Evolutionary conservation across 164 flowering plant genomes (phyloP), one percentile per base, ranked within the genome.

Genomic region (Tinospora cordifolia): DNA sequence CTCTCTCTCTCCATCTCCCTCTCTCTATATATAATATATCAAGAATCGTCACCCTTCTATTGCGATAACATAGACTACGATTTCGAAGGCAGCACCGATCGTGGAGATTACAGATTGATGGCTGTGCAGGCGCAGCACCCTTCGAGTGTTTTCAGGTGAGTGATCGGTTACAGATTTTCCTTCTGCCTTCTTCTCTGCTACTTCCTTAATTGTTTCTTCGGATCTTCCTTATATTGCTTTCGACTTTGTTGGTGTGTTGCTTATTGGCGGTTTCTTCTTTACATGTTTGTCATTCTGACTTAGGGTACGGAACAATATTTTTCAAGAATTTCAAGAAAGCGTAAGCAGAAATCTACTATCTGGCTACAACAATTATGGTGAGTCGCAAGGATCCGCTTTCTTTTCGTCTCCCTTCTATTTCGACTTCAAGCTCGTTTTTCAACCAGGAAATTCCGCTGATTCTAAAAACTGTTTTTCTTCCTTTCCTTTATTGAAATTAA

Each of bases 121-220:
- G 65, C 72, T 39, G 72, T 69, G 7, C 72, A 60, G 30, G 72
- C 72, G 26, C 72, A 69, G 21, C 40, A 69, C 26, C 72, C 72
- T 26, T 41, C 72, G 7, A 60, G 41, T 36, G 65, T 30, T 41
- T 69, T 69, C 57, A 59, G 72, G 72, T 22, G n/a, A 54, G 27
- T 21, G 36, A 30, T 30, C 36, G 36, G 4, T 30, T 30, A 30
- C 36, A 30, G 36, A 30, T 0, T 34, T 34, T 68, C 19, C 22
- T 8, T 54, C 24, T 54, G 7, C 22, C 21, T 54, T 54, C 41
- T 0, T 34, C 44, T 9, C 38, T 36, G 12, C 19, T 21, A 24
- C 57, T 46, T 46, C 4, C 59, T 47, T 26, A 22, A 10, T 44
- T 44, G 14, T 44, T 15, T 24, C 26, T 66, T 4, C 5, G 24